A percentile compares a stretch with the other conserved stretches of the same genome.
These are phyloP conservation scores for Liriodendron chinense DNA, from an alignment of 164 flowering plant species.

Conservation along the genomic window DNA sequence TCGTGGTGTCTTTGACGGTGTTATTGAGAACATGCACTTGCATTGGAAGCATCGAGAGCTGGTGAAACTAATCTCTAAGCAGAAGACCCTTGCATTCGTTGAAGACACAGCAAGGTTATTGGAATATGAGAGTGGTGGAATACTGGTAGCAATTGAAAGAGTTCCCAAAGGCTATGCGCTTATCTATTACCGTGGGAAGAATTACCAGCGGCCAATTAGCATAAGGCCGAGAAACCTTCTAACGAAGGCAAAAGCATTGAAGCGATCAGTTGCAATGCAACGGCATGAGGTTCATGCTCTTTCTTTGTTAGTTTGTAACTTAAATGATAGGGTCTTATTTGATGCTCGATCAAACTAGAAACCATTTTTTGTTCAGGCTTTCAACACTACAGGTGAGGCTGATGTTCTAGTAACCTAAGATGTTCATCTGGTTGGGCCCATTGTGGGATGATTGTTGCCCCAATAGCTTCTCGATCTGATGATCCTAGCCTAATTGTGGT, in stretches of 20 bases:
- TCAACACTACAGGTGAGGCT: not conserved
- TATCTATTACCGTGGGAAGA: conserved; percentile 95
- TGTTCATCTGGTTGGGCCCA: not conserved
- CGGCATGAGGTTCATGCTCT: conserved; percentile 76
- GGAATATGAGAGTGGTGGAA: conserved; percentile 96
- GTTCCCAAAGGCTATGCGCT: conserved; percentile 93
- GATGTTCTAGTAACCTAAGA: not conserved
- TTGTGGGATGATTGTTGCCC: too few relatives aligned
- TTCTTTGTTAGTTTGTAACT: not conserved
- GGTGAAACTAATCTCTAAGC: conserved; percentile 87
- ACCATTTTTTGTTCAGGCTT: not conserved
- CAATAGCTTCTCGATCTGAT: too few relatives aligned
- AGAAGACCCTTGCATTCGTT: conserved; percentile 80
- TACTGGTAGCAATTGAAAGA: conserved; percentile 80
- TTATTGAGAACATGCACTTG: conserved; percentile 97
- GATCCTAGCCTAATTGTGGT: too few relatives aligned
- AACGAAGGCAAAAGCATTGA: conserved; percentile 92
- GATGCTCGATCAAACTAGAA: too few relatives aligned
- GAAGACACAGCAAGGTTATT: conserved; percentile 90
- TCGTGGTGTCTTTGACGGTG: conserved; percentile 99
- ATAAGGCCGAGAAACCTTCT: conserved; percentile 88
- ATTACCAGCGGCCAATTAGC: conserved; percentile 79
- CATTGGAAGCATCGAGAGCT: conserved; percentile 99
- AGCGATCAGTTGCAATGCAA: conserved; percentile 91
- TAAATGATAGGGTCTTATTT: not conserved